These are phyloP conservation scores for Russula virescens DNA, from an alignment of 768 basidiomycete genomes.

Conservation along the genomic window DNA sequence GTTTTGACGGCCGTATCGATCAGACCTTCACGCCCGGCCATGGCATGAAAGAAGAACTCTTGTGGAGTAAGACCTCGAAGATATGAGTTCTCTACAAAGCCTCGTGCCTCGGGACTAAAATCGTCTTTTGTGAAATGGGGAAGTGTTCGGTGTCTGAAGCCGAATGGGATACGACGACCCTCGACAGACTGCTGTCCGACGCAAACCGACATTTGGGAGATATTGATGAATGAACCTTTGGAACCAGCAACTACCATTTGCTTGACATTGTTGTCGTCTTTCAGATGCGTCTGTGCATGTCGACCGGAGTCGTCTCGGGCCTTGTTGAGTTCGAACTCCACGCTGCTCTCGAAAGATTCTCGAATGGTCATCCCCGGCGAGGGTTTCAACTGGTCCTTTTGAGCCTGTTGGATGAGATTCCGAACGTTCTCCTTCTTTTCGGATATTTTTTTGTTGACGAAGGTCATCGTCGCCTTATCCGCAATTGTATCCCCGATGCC, in stretches of 20 bases:
- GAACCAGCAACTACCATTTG: constrained; percentile 99
- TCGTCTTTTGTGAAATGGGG: constrained; percentile 99
- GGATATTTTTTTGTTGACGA: constrained; percentile 77
- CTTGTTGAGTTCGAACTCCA: constrained; percentile 86
- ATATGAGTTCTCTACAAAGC: constrained; percentile 99
- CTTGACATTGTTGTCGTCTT: constrained; percentile 99
- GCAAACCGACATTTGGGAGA: constrained; percentile 99
- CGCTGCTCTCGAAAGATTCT: constrained; percentile 93
- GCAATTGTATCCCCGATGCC: constrained; percentile 99
- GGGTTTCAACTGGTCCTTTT: constrained; percentile 81
- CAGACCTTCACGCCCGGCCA: constrained; percentile 98
- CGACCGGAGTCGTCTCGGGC: constrained; percentile 96
- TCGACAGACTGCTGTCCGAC: constrained; percentile 98
- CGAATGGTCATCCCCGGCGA: constrained; percentile 98
- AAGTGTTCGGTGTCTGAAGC: constrained; percentile 92
- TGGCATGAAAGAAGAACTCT: constrained; percentile 99
- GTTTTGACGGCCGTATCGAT: constrained; percentile 99
- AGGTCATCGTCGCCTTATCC: constrained; percentile 79
- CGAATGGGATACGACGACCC: constrained; percentile 96
- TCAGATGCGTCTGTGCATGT: constrained; percentile 93
- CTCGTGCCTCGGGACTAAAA: constrained; percentile 95
- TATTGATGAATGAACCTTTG: constrained; percentile 99
- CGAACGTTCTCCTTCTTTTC: constrained; percentile 77
- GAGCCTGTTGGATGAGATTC: constrained; percentile 73
- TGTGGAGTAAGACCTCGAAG: constrained; percentile 93